A percentile compares a stretch with the other conserved stretches of the same genome.
phyloP scores from a whole-genome alignment of 2,329 filamentous ascomycete genomes.

The Sporothrix sp. region DNA sequence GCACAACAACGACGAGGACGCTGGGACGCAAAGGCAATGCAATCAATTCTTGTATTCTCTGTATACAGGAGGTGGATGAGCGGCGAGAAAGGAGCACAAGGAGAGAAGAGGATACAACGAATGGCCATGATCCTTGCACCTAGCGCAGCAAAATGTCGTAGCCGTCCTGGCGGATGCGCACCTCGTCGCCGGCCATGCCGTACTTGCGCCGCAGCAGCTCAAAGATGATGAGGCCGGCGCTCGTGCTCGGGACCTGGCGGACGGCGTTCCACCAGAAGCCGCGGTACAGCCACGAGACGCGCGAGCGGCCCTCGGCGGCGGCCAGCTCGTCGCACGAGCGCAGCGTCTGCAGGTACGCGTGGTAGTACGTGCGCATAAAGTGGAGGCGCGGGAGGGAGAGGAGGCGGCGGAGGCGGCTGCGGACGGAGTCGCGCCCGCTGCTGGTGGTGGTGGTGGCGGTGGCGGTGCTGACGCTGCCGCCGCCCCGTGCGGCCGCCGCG shows the following conservation, averaged over 20 bases:
- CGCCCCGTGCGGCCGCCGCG: neutral
- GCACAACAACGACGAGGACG: too few species aligned
- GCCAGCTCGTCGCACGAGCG: slow-evolving; percentile 51
- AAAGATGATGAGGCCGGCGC: slow-evolving; percentile 68
- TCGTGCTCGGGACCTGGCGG: slow-evolving; percentile 66
- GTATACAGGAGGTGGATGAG: too few species aligned
- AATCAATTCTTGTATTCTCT: too few species aligned
- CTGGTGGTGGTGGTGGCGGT: neutral
- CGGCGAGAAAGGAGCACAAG: too few species aligned
- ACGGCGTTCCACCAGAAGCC: slow-evolving; percentile 66
- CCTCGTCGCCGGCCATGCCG: slow-evolving; percentile 50
- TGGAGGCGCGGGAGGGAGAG: slow-evolving; percentile 30
- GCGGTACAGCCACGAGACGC: slow-evolving; percentile 56
- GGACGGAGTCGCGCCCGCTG: slow-evolving; percentile 18
- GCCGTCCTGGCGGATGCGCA: slow-evolving; percentile 56
- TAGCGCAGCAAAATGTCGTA: slow-evolving; percentile 55
- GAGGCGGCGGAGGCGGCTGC: slow-evolving; percentile 4
- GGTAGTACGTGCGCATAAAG: slow-evolving; percentile 57
- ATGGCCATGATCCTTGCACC: too few species aligned
- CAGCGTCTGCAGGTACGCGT: slow-evolving; percentile 60
- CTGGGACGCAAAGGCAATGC: too few species aligned
- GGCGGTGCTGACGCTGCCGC: neutral
- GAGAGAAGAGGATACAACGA: too few species aligned
- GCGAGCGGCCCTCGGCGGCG: slow-evolving; percentile 42
- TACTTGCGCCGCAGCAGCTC: slow-evolving; percentile 67